phyloP scores from a whole-genome alignment of 768 basidiomycete species.

The Russula olivacea region DNA sequence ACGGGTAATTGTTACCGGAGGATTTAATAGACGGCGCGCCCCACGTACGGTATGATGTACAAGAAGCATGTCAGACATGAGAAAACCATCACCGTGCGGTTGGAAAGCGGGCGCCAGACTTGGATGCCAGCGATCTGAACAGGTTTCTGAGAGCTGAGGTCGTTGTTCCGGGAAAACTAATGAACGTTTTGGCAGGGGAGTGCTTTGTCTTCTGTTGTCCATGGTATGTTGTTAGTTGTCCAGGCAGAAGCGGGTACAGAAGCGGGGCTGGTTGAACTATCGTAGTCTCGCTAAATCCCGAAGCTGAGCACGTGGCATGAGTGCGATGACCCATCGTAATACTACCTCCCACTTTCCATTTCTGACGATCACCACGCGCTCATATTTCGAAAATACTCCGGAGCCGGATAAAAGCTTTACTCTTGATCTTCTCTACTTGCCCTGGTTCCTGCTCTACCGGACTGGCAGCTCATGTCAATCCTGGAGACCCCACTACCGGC shows the following conservation, averaged over 20 bases:
- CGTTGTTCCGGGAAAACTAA: background rate
- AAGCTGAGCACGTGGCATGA: background rate
- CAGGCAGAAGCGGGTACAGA: background rate
- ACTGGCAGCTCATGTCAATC: background rate
- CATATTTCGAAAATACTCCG: background rate
- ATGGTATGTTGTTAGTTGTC: background rate
- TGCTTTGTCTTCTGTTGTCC: background rate
- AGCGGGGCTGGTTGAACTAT: background rate
- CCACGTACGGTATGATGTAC: constrained; percentile 18
- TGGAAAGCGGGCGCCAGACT: constrained; percentile 12
- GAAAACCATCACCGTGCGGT: constrained; percentile 16
- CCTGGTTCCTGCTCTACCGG: constrained; percentile 7
- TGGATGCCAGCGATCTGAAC: background rate
- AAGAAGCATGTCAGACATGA: constrained; percentile 15
- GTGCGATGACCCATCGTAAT: no score
- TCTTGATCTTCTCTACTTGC: constrained; percentile 8
- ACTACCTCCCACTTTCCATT: no score
- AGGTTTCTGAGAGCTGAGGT: background rate
- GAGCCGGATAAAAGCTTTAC: background rate
- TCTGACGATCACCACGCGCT: constrained; percentile 1
- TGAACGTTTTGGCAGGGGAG: background rate
- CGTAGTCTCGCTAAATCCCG: background rate
- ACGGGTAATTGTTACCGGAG: constrained; percentile 2
- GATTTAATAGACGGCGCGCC: background rate
- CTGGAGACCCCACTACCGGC: background rate